Base-by-base conservation (phyloP, 331 rosid genomes). In the Malus hybrid region DNA sequence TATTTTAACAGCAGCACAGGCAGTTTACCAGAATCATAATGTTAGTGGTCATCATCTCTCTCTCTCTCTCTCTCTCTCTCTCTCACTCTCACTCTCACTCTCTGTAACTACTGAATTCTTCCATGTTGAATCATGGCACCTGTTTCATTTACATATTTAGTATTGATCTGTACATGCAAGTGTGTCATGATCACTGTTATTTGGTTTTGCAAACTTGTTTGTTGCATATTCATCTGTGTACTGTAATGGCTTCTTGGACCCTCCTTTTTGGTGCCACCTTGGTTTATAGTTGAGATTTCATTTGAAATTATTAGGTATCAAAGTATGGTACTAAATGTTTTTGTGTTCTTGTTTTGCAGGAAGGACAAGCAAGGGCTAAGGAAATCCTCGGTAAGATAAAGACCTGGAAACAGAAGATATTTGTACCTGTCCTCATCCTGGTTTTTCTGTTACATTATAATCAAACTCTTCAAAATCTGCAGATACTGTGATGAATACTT, bases 401-500 rank as follows among this genome's bases (percentile, higher is more conserved):
- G 60, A 79, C 65, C 61, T 32, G 61, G 60, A 69, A 75, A 75
- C 65, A 65, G 15, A 24, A 29, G 32, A 71, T 32, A 64, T n/a
- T 16, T 72, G 18, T 56, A 54, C 36, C 55, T 32, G 27, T 65
- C 73, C 33, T 19, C 72, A 10, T 64, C 59, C 52, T 48, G 18
- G 28, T 44, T 71, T 36, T 52, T n/a, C 9, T n/a, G 48, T 71
- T 68, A 65, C 75, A 31, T 19, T 72, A 54, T 28, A 14, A 28
- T 28, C 34, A 36, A 20, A 61, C 63, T 18, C 60, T 57, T 74
- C 77, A 54, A 36, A 36, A 8, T 36, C 44, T 78, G 52, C 93
- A 95, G 99, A 92, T 80, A 81, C 88, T 10, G 90, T 92, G 86
- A 89, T 95, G 96, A 82, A 69, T 76, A 88, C 87, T 65, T 90